Base-by-base conservation (phyloP, 768 basidiomycete genomes). In the Hemileccinum impolitum region DNA sequence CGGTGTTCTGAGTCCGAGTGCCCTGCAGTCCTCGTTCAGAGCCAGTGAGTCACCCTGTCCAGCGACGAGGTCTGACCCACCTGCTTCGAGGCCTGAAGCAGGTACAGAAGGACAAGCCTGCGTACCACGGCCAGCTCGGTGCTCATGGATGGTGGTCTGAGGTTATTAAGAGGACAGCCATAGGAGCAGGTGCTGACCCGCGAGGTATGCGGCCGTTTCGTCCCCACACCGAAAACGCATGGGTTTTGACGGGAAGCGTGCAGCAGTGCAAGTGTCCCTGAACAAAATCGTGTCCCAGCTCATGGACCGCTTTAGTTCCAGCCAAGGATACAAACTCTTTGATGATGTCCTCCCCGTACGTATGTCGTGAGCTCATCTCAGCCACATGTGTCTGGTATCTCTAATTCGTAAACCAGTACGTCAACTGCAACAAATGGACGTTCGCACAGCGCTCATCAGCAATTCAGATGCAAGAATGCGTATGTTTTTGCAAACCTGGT, bases 391-490 rank as follows among this genome's bases (percentile, higher is more conserved):
- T 40, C 35, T 51, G 6, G 44, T 26, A 26, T 52, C 19, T 43
- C 50, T 57, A 14, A 60, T 47, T 8, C 26, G 17, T 39, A 26
- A 2, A 1, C 14, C 57, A 84, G 81, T 83, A 48, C 61, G 67
- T 35, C 63, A 59, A 34, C 67, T 89, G 34, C 73, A 68, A 40
- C 61, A 72, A 15, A 62, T 78, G 48, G 66, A 71, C 18, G 57
- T 88, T 31, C 66, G 58, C 46, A 81, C 78, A 28, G 85, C 79
- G 6, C 63, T 90, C 10, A 67, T 90, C 36, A 87, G 84, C 65
- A 91, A 91, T 60, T 78, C 81, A 2, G 89, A 91, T 64, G 69
- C 70, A 34, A 78, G 90, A 36, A 82, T 89, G 68, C 74, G 88
- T 90, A 65, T 43, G 79, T 69, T 44, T 17, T 12, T 28, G 26